phyloP scores from a whole-genome alignment of 2,329 filamentous ascomycete genomes.

The Penicillium sp. region DNA sequence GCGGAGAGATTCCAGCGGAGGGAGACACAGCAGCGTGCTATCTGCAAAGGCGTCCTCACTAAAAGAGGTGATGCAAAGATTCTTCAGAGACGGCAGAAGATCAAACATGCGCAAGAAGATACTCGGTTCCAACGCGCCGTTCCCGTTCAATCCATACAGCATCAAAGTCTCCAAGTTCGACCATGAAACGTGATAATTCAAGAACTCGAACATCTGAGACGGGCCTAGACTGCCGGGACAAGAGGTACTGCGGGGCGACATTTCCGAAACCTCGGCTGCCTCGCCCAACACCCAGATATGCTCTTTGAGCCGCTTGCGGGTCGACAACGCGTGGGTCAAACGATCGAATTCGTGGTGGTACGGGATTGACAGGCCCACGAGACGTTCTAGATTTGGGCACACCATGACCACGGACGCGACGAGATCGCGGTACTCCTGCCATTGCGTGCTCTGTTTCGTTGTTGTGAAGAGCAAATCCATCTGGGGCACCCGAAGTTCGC shows the following conservation, averaged over 20 bases:
- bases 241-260: slow-evolving; percentile 39
- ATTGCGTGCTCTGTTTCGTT: slow-evolving; percentile 43
- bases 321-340: slow-evolving; percentile 58
- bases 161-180: slow-evolving; percentile 55
- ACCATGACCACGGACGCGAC: slow-evolving; percentile 61
- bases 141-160: slow-evolving; percentile 50
- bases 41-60: slow-evolving; percentile 58
- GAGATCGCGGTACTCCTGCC: slow-evolving; percentile 54
- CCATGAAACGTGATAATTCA: slow-evolving; percentile 57
- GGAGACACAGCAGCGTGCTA: slow-evolving; percentile 55
- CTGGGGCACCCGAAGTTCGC: slow-evolving; percentile 56
- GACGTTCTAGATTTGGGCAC: slow-evolving; percentile 59
- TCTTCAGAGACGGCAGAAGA: slow-evolving; percentile 54
- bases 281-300: slow-evolving; percentile 59
- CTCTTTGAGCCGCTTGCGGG: slow-evolving; percentile 55
- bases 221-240: slow-evolving; percentile 51
- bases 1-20: slow-evolving; percentile 55
- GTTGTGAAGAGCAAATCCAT: slow-evolving; percentile 47
- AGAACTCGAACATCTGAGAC: slow-evolving; percentile 54
- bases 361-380: slow-evolving; percentile 56
- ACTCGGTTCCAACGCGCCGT: slow-evolving; percentile 54
- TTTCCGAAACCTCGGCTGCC: slow-evolving; percentile 42
- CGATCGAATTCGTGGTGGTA: slow-evolving; percentile 58
- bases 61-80: slow-evolving; percentile 59
- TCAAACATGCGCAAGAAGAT: slow-evolving; percentile 57